Percentiles rank a stretch among this genome's conserved stretches.
phyloP scores from a whole-genome alignment of 2,329 filamentous ascomycete genomes.

The Escovopsis weberi region DNA sequence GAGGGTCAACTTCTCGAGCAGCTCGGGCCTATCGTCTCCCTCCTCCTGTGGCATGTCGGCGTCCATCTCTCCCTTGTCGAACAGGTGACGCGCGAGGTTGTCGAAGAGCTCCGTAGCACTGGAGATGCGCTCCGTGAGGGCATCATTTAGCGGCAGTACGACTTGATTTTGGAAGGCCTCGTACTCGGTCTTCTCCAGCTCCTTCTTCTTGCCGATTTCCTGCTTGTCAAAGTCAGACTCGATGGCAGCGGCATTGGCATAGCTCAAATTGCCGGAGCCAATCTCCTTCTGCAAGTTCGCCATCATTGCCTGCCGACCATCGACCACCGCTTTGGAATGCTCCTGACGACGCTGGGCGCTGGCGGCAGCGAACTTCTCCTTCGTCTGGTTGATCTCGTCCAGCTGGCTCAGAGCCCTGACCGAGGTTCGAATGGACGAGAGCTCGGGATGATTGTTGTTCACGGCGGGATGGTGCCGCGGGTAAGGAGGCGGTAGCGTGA shows the following conservation, averaged over 20 bases:
- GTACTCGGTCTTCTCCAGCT: constrained; percentile 65
- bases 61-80: constrained; percentile 48
- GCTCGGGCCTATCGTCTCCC: constrained; percentile 85
- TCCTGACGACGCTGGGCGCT: constrained; percentile 46
- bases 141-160: constrained; percentile 67
- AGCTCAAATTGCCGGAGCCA: constrained; percentile 61
- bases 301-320: constrained; percentile 50
- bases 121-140: constrained; percentile 61
- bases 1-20: constrained; percentile 85
- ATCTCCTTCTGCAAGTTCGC: constrained; percentile 68
- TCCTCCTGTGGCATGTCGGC: constrained; percentile 83
- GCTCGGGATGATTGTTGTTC: constrained; percentile 86
- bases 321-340: constrained; percentile 31
- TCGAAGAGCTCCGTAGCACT: constrained; percentile 66
- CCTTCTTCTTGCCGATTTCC: constrained; percentile 57
- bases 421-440: constrained; percentile 60
- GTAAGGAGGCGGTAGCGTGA: constrained; percentile 87
- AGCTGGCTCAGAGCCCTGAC: constrained; percentile 64
- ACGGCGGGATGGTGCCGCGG: constrained; percentile 90
- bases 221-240: constrained; percentile 59
- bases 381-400: constrained; percentile 53
- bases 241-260: constrained; percentile 67
- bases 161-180: constrained; percentile 73
- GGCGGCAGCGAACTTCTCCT: constrained; percentile 43
- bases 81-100: constrained; percentile 56